Percentiles rank a stretch among this genome's conserved stretches.
phyloP scores from a whole-genome alignment of 805 yeast species.

The Saturnispora zaruensis region DNA sequence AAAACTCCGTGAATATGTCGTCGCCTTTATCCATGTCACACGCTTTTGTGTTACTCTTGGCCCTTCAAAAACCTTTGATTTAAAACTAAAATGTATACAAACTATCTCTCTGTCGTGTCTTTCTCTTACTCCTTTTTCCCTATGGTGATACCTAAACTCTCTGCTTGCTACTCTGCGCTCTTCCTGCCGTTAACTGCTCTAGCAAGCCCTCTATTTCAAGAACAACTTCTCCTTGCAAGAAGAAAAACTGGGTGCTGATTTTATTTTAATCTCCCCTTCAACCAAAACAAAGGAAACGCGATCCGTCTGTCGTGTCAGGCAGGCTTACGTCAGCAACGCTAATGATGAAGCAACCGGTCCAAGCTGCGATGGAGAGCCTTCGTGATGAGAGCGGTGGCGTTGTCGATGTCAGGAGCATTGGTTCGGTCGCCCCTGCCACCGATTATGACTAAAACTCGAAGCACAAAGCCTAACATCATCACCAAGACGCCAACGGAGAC shows the following conservation, averaged over 20 bases:
- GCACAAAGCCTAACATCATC: conserved; percentile 3
- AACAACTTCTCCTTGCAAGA: background rate
- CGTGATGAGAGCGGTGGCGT: background rate
- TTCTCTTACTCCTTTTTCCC: background rate
- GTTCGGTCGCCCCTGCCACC: background rate
- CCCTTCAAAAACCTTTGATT: background rate
- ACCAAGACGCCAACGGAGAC: background rate
- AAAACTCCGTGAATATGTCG: conserved; percentile 12
- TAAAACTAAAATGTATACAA: background rate
- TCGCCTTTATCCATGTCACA: conserved; percentile 5
- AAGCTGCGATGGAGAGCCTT: background rate
- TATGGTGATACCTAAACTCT: no score
- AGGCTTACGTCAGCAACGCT: background rate
- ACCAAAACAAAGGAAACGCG: background rate
- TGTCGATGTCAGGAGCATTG: background rate
- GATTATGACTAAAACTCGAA: background rate
- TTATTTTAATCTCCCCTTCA: conserved; percentile 3
- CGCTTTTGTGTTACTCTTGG: background rate
- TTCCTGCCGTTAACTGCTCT: background rate
- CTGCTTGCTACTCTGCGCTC: background rate
- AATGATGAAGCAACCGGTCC: conserved; percentile 1
- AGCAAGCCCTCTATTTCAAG: background rate
- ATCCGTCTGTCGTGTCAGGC: background rate
- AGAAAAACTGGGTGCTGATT: conserved; percentile 1
- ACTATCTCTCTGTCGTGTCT: background rate